Base-by-base conservation (phyloP, 306 rosid genomes). In the Cucumis cinereus region DNA sequence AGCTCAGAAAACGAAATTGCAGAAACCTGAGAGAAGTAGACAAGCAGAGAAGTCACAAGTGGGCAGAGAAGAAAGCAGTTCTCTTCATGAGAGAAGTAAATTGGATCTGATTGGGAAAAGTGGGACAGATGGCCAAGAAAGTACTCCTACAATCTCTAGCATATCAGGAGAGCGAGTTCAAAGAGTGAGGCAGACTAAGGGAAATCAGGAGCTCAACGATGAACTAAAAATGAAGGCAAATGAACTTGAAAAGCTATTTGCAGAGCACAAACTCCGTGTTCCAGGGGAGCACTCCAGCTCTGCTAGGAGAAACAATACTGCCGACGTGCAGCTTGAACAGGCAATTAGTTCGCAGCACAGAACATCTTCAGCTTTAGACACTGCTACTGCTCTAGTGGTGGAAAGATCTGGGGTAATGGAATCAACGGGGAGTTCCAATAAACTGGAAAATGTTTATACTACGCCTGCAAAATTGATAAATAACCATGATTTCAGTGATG, bases 241-340 rank as follows among this genome's bases (percentile, higher is more conserved):
- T 84, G 99, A 95, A 79, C 96, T 95, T 61, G 99, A 95, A 82
- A 92, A 85, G 90, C 97, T 95, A 79, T 95, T 89, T 81, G 99
- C 98, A 20, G 98, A 90, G 84, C 99, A 92, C 88, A 92, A 95
- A 80, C 92, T 92, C 72, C 89, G 97, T 82, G 89, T 89, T 85
- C 99, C 99, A 11, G 96, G 89, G 69, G 95, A 91, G 33, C 93
- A 88, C 76, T 87, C 94, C 61, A 81, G 88, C 84, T 84, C 91
- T 83, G 89, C 87, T 0, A 38, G 91, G 76, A 90, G 91, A 80
- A 87, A 61, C 63, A 95, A 90, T 81, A 85, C 85, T 7, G 77
- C 75, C 3, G 90, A 93, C 41, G 74, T 78, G 60, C 89, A 83
- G 78, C 80, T 79, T 15, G 96, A 90, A 67, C 86, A 80, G 77